Percentiles rank a stretch among this genome's conserved stretches.
These are phyloP conservation scores for Pichia sp. DNA, from an alignment of 1,139 yeast genomes.

Conservation along the genomic window DNA sequence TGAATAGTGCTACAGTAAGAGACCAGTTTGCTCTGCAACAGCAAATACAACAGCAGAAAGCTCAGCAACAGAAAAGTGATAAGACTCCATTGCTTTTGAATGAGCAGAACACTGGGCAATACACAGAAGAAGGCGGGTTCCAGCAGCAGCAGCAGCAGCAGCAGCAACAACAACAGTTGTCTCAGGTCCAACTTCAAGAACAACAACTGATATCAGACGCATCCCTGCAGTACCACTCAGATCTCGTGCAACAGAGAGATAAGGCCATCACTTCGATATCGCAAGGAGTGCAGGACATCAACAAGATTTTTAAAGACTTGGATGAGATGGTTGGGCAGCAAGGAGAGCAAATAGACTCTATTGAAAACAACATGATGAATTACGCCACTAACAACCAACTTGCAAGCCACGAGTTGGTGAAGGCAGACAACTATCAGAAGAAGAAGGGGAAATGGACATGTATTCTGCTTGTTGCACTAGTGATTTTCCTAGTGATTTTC, in stretches of 20 bases:
- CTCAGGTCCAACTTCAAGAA: conserved; percentile 14
- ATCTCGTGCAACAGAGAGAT: conserved; percentile 66
- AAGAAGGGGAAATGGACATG: conserved; percentile 69
- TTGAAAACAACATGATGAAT: conserved; percentile 69
- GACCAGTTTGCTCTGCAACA: background rate
- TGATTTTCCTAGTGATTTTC: conserved; percentile 38
- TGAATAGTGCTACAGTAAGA: conserved; percentile 27
- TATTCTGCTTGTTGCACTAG: conserved; percentile 44
- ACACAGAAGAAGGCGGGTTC: too few species aligned
- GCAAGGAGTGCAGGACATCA: conserved; percentile 75
- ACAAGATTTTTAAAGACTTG: conserved; percentile 74
- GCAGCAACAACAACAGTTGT: too few species aligned
- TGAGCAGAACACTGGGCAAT: too few species aligned
- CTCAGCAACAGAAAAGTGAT: background rate
- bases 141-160: too few species aligned
- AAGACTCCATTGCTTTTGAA: too few species aligned
- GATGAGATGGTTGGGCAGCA: conserved; percentile 75
- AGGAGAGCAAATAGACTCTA: conserved; percentile 74
- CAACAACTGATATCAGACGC: conserved; percentile 2
- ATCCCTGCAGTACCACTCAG: conserved; percentile 42
- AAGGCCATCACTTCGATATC: conserved; percentile 66
- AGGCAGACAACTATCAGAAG: conserved; percentile 72
- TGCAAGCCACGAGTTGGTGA: conserved; percentile 61
- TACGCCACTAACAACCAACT: conserved; percentile 61
- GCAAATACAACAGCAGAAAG: conserved; percentile 14